Evolutionary conservation across 768 basidiomycete genomes (phyloP), one percentile per base, ranked within the genome.

Genomic region (Pisolithus marmoratus): DNA sequence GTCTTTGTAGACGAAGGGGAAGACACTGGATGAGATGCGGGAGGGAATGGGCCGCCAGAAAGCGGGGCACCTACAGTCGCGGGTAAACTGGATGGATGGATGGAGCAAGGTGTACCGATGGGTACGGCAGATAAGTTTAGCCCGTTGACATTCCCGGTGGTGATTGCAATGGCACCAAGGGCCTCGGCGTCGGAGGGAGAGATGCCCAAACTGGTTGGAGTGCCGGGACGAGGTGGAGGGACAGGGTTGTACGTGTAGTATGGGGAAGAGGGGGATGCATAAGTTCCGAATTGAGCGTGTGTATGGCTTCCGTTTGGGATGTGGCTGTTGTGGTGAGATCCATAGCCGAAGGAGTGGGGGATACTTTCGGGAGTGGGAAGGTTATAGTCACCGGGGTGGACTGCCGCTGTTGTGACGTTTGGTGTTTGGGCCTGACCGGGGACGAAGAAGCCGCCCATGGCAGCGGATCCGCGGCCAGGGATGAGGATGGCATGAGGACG

Each of bases 401-500:
- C 4, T 7, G 26, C 29, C 7, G 34, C 31, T 29, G 44, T 29
- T 42, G 41, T 22, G 22, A 0, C 52, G 53, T 8, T 54, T 68
- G 14, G 57, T 43, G 1, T 15, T n/a, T 47, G 46, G n/a, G 46
- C n/a, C 27, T 51, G 49, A 37, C 59, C 57, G 23, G 64, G 61
- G 40, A 68, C 65, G 22, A 68, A 69, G 54, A 68, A 70, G 51
- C 60, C 60, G 1, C 63, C 60, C 63, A 68, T 67, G 44, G 62
- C 53, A n/a, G 53, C 5, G 59, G 60, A 58, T 52, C 53, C 62
- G 20, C 71, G 65, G 19, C 74, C 68, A 7, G 84, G 87, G 58
- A 89, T 89, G 46, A 87, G 71, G 63, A 90, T 88, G 9, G 84
- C 84, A 57, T 84, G 82, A 0, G 84, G 83, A 3, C 66, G 65